Percentiles rank a stretch among this genome's conserved stretches.
Evolutionary conservation across 1,284 basidiomycete species (phyloP).

Genomic region (Vanrija pseudolonga): DNA sequence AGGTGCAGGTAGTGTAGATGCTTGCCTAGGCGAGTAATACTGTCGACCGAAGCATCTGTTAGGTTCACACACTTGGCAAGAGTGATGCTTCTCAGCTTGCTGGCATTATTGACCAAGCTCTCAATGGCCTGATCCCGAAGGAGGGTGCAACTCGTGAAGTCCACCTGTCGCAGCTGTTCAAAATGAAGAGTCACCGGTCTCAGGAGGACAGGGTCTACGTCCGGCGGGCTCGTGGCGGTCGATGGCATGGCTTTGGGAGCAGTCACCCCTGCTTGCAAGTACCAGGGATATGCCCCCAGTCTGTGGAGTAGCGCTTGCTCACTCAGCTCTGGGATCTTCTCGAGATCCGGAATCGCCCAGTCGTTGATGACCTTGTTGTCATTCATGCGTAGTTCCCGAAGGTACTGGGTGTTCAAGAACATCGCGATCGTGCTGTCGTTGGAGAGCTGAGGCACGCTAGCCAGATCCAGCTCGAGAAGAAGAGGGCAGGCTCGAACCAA

Average conservation of each 20-base stretch:
- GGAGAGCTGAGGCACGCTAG: slow-evolving; percentile 73
- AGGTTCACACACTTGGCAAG: slow-evolving; percentile 84
- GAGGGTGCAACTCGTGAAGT: slow-evolving; percentile 77
- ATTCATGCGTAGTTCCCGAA: slow-evolving; percentile 87
- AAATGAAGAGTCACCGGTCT: slow-evolving; percentile 48
- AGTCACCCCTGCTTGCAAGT: neutral
- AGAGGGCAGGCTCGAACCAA: slow-evolving; percentile 80
- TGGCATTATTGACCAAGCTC: slow-evolving; percentile 80
- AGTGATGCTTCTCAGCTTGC: slow-evolving; percentile 86
- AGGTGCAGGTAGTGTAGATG: slow-evolving; percentile 93
- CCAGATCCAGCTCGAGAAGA: slow-evolving; percentile 90
- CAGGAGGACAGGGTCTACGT: slow-evolving; percentile 4
- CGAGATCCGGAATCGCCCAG: slow-evolving; percentile 74
- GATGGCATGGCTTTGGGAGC: slow-evolving; percentile 8
- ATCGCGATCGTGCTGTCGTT: slow-evolving; percentile 76
- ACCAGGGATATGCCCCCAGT: slow-evolving; percentile 15
- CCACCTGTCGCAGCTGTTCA: slow-evolving; percentile 81
- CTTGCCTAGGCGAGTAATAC: slow-evolving; percentile 81
- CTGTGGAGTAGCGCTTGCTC: slow-evolving; percentile 14
- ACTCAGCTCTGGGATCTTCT: slow-evolving; percentile 40
- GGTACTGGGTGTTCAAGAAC: slow-evolving; percentile 72
- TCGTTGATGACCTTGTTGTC: slow-evolving; percentile 77
- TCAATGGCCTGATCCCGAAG: slow-evolving; percentile 87
- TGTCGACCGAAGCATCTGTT: slow-evolving; percentile 81
- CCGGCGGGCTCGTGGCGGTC: neutral